Base-by-base conservation (phyloP, 352 stramenopile genomes). In the Peronospora tabacina region DNA sequence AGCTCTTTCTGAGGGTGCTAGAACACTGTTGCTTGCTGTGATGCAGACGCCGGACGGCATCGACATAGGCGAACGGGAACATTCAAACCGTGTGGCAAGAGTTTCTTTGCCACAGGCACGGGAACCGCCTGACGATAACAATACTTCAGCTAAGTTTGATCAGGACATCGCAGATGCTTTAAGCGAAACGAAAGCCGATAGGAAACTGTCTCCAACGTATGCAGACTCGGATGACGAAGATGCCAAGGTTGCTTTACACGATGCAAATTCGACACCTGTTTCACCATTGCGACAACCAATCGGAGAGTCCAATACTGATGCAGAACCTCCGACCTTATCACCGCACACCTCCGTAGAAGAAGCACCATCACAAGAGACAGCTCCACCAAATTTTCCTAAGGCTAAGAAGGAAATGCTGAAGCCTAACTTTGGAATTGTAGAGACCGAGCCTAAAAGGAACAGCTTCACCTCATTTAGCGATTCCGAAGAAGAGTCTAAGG, bases 401-500 rank as follows among this genome's bases (percentile, higher is more conserved):
- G 19, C 34, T 7, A 77, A 77, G 51, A 64, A 55, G 48, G 35
- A 55, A 28, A 45, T 44, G 10, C 46, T 88, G 12, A 81, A 58
- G 9, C 81, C 81, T 12, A 89, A 88, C 55, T 91, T 87, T 28
- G 70, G 63, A 12, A 75, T 91, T 28, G 81, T 89, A 10, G 72
- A 81, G 34, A 67, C 55, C 33, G 56, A 48, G 55, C 79, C 72
- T 15, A 88, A 84, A 40, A 71, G 72, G 22, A 68, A 71, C 43
- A 94, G 83, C 48, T 94, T 94, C 35, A 90, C 72, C 16, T 94
- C 83, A 20, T 94, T 94, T 57, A 81, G 78, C 39, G 77, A 89
- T 36, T 91, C 80, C 17, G 83, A 94, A 44, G 78, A 90, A 53
- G 78, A 90, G 47, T 70, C 73, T 1, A 91, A 91, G 55, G 62